Base-by-base conservation (phyloP, 163 green algal genomes). In the Smithsoniella earleae region DNA sequence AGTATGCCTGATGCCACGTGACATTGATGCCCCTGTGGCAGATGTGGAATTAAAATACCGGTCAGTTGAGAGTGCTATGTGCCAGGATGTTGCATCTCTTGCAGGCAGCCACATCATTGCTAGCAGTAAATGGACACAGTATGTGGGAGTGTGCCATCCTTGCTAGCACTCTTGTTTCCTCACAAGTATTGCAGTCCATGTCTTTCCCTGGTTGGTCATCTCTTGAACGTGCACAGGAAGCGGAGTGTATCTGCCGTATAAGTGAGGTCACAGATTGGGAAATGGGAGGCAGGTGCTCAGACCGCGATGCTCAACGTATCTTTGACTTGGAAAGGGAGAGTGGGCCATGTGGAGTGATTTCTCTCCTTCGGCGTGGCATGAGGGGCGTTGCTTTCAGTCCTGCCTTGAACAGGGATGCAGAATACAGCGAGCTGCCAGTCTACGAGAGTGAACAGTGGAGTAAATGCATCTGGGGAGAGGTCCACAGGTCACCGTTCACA, bases 251-350 rank as follows among this genome's bases (percentile, higher is more conserved):
- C 8, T 80, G 65, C 5, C 77, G 86, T 3, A 64, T 89, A n/a
- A 82, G 66, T 31, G 80, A 89, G 81, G 80, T 89, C 0, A 46
- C 20, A n/a, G 86, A 91, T 77, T 91, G 86, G 86, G 83, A 87
- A 76, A 84, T 79, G 46, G 84, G 84, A 22, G 86, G 86, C 22
- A 75, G 86, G 28, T 89, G 82, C 8, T 74, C 77, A 69, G 73
- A 74, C 6, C 58, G 76, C 22, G 80, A 90, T 46, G 69, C 81
- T 66, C 55, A 80, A 45, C 79, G 85, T 36, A 83, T 91, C 28
- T 91, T 91, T 62, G 73, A 38, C 6, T 85, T 83, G 73, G 86
- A 91, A 78, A 80, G 81, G 66, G 69, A 79, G 72, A 75, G 84
- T 27, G 83, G 83, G 3, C 77, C 85, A 27, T 62, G 80, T 31